Base-by-base conservation (phyloP, 352 stramenopile genomes). In the Pythium grandisporangium region DNA sequence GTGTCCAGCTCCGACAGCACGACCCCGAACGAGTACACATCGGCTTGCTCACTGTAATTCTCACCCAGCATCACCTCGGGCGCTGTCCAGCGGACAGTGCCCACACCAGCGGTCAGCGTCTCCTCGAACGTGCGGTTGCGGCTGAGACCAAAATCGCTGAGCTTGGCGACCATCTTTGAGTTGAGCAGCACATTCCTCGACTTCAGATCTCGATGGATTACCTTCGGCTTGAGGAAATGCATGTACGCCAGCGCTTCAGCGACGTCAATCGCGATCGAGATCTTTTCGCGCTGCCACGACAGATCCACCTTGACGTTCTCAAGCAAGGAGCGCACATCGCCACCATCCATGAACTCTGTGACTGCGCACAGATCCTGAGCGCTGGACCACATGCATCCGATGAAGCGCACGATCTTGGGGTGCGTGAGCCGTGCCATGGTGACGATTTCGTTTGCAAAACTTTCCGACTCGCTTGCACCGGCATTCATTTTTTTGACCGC, bases 11-110 rank as follows among this genome's bases (percentile, higher is more conserved):
- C 75, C 21, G 66, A 84, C 17, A 89, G 62, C 44, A 89, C 75
- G 41, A 89, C 73, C 48, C 76, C 76, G 39, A 84, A 89, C 51
- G 76, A 87, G 67, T 86, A 89, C 41, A 89, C 65, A 39, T 89
- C 76, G 16, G 74, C 73, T 50, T 84, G 67, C 41, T 86, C 76
- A 21, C 67, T 78, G 58, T 87, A 86, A 50, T 87, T 83, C 38
- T 87, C 69, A 14, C 74, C 76, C 8, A 87, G 68, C 66, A 85
- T 87, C n/a, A 89, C 73, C 42, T 89, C 76, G 12, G 76, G 76
- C 12, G 76, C 76, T 8, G 74, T 85, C 76, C 76, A 89, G 41
- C 74, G 69, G 37, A 86, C 71, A 10, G 70, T 89, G n/a, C 74
- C 76, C 16, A 89, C 73, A 24, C 73, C 73, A 5, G 73, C 72